Evolutionary conservation across 2,329 filamentous ascomycete genomes (phyloP).

Genomic region (Rhinocladiella similis): DNA sequence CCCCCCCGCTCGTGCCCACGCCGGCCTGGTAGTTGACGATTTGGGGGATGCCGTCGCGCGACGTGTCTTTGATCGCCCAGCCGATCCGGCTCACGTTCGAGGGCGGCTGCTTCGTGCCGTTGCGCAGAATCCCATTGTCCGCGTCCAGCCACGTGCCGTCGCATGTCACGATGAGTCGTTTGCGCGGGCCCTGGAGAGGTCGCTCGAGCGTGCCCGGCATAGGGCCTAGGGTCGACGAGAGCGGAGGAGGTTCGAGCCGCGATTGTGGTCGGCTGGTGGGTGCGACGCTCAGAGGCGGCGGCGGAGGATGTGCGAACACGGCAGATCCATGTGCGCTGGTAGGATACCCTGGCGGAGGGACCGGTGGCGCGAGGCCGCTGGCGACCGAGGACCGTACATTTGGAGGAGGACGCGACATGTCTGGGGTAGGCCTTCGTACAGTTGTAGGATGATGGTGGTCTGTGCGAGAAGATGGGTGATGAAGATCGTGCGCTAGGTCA

Average conservation of each 20-base stretch:
- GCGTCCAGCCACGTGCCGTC: conserved; percentile 40
- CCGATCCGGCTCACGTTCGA: conserved; percentile 43
- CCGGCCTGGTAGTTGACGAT: conserved; percentile 45
- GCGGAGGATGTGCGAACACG: conserved; percentile 16
- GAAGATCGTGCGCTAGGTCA: background rate
- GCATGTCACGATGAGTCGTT: conserved; percentile 39
- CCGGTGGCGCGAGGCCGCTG: conserved; percentile 23
- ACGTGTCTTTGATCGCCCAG: conserved; percentile 37
- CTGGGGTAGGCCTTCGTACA: background rate
- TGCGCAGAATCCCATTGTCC: conserved; percentile 29
- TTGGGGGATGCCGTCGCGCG: conserved; percentile 37
- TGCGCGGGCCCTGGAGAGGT: conserved; percentile 26
- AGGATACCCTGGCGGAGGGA: conserved; percentile 15
- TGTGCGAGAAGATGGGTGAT: background rate
- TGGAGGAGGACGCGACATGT: conserved; percentile 22
- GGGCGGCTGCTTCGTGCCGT: conserved; percentile 33
- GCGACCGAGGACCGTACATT: conserved; percentile 21
- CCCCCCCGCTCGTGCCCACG: conserved; percentile 36
- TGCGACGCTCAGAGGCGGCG: conserved; percentile 14
- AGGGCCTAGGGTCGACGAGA: conserved; percentile 25
- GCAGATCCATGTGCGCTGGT: conserved; percentile 21
- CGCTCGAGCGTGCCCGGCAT: conserved; percentile 28
- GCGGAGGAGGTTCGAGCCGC: conserved; percentile 28
- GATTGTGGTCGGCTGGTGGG: conserved; percentile 18
- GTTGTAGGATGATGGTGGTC: background rate